Conservation (phyloP, 768 basidiomycete species). For the Kwoniella sp. region DNA sequence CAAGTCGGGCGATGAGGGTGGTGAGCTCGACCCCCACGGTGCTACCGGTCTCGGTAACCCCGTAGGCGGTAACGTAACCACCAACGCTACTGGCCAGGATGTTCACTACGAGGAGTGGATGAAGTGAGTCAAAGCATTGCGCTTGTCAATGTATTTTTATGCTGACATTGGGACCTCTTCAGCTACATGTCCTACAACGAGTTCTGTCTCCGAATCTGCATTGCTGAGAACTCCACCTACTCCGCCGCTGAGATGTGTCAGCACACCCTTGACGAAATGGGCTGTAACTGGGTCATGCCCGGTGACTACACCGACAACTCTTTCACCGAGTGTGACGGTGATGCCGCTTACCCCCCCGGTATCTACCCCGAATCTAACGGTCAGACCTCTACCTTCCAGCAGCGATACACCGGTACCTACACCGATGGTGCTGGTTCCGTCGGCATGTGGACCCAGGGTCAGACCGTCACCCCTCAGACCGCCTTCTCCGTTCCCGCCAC, state of each 20-base stretch:
- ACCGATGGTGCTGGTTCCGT: slow-evolving; percentile 40
- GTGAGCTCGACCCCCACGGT: slow-evolving; percentile 60
- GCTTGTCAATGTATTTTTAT: neutral
- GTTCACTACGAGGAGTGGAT: slow-evolving; percentile 60
- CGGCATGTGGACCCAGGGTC: slow-evolving; percentile 52
- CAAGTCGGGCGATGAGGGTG: slow-evolving; percentile 56
- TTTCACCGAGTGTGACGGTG: slow-evolving; percentile 60
- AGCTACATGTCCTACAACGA: slow-evolving; percentile 58
- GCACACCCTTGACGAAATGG: slow-evolving; percentile 56
- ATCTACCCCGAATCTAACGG: slow-evolving; percentile 56
- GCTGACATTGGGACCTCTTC: slow-evolving; percentile 2
- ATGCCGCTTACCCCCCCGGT: slow-evolving; percentile 58
- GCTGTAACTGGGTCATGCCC: slow-evolving; percentile 56
- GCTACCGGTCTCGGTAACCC: slow-evolving; percentile 57
- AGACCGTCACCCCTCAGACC: slow-evolving; percentile 54
- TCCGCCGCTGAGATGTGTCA: slow-evolving; percentile 56
- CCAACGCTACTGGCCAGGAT: slow-evolving; percentile 55
- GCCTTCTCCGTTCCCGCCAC: slow-evolving; percentile 54
- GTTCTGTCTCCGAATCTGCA: slow-evolving; percentile 60
- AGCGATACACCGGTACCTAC: slow-evolving; percentile 57
- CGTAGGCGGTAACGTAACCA: slow-evolving; percentile 57
- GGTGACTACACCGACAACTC: slow-evolving; percentile 56
- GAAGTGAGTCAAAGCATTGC: slow-evolving; percentile 39
- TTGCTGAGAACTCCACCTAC: slow-evolving; percentile 58
- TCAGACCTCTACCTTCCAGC: slow-evolving; percentile 55